A percentile compares a stretch with the other conserved stretches of the same genome.
Evolutionary conservation across 805 yeast genomes (phyloP).

Genomic region (Yamadazyma kitorensis): DNA sequence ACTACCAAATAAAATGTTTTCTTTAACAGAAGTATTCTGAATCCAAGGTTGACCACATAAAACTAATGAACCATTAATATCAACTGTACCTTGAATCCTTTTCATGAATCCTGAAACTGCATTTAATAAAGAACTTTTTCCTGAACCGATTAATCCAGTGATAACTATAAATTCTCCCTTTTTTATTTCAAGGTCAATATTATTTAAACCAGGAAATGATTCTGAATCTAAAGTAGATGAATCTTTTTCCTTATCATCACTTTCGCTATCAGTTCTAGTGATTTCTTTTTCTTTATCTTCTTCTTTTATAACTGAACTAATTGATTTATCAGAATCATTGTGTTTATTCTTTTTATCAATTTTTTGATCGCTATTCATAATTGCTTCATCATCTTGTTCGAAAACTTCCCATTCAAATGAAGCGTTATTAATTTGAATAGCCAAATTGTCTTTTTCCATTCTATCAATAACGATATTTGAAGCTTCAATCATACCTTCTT

Average conservation of each 20-base stretch:
- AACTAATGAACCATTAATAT: conserved; percentile 26
- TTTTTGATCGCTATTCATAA: conserved; percentile 6
- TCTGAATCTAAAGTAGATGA: conserved; percentile 8
- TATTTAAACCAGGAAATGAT: conserved; percentile 25
- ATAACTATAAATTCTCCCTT: conserved; percentile 35
- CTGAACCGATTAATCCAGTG: conserved; percentile 37
- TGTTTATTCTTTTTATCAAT: conserved; percentile 5
- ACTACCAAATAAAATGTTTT: conserved; percentile 30
- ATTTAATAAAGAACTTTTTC: conserved; percentile 34
- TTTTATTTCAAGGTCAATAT: conserved; percentile 22
- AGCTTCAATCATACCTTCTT: conserved; percentile 26
- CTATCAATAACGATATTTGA: conserved; percentile 14
- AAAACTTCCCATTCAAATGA: conserved; percentile 30
- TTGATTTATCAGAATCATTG: conserved; percentile 2
- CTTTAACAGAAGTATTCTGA: conserved; percentile 32
- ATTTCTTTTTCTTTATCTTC: conserved; percentile 1
- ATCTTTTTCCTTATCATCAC: conserved; percentile 3
- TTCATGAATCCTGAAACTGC: conserved; percentile 40
- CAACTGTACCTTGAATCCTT: conserved; percentile 25
- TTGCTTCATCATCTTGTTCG: conserved; percentile 17
- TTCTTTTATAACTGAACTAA: conserved; percentile 7
- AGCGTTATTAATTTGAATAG: conserved; percentile 23
- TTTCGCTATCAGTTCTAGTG: conserved; percentile 1
- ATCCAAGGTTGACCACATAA: conserved; percentile 38
- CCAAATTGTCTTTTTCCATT: conserved; percentile 23